Evolutionary conservation across 345 rosid genomes (phyloP), one percentile per base, ranked within the genome.

Genomic region (Lumnitzera littorea): DNA sequence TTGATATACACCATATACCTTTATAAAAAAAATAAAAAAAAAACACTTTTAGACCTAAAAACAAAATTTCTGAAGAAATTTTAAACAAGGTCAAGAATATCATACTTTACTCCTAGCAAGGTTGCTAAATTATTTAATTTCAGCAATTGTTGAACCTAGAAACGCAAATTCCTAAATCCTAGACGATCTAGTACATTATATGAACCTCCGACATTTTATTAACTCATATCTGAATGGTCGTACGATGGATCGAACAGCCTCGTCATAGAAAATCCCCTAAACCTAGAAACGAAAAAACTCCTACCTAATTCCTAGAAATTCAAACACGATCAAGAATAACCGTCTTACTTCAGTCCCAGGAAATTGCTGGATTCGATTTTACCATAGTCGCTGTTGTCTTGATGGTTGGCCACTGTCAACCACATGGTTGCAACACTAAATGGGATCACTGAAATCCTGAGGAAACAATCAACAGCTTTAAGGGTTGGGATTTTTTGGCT

Each of bases 1-100:
- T 88, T 89, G 51, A 83, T 71, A 50, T 70, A 75, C 64, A 81
- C 85, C 88, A 92, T 78, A 77, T 84, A 89, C 80, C 96, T 86
- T 65, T 13, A 57, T 55, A 57, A 53, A 5, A n/a, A 17, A 0
- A 15, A 50, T 62, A 12, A 14, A 24, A 51, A 41, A 27, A 5
- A 62, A 3, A 48, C 66, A 48, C n/a, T 20, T 5, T 41, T 16
- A 5, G 25, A 12, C 15, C 3, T 20, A 57, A 15, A 57, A 27
- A 13, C 50, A 24, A 12, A 47, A 47, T 47, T 46, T 43, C 20
- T 11, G 3, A 31, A 57, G 41, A 13, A 8, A 1, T n/a, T 46
- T n/a, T 11, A 8, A 3, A 48, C 36, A 16, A n/a, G 1, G 1
- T 15, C 14, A 20, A 11, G 11, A 46, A 14, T 17, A 15, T 2